Percentiles rank a stretch among this genome's conserved stretches.
Evolutionary conservation across 225 moss, liverwort and hornwort genomes (phyloP).

Genomic region (Asterella californica): DNA sequence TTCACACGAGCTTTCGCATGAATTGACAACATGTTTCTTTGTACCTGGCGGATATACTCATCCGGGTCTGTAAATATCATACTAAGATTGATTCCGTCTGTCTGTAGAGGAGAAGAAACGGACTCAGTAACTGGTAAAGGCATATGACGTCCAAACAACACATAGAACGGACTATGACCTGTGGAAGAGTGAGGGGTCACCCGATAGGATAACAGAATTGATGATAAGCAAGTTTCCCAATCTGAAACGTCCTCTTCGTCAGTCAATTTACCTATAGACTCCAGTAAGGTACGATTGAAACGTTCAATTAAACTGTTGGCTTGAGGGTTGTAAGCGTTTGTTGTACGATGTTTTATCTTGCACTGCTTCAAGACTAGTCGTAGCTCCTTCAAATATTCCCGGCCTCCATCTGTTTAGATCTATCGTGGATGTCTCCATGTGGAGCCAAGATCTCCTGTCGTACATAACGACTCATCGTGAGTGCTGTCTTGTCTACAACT

Average conservation of each 20-base stretch:
- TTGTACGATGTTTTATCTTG: background rate
- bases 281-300: background rate
- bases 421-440: background rate
- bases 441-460: background rate
- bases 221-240: background rate
- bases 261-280: background rate
- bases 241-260: background rate
- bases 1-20: too few relatives aligned
- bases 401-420: background rate
- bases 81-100: too few relatives aligned
- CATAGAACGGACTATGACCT: background rate
- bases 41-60: too few relatives aligned
- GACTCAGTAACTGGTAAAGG: too few relatives aligned
- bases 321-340: background rate
- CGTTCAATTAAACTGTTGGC: background rate
- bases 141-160: too few relatives aligned
- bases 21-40: too few relatives aligned
- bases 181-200: background rate
- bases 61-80: too few relatives aligned
- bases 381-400: background rate
- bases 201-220: background rate
- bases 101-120: too few relatives aligned
- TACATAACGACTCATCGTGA: background rate
- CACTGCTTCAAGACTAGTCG: background rate
- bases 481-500: background rate